Evolutionary conservation across 139 green algal genomes (phyloP).

Genomic region (Micromonas commoda): DNA sequence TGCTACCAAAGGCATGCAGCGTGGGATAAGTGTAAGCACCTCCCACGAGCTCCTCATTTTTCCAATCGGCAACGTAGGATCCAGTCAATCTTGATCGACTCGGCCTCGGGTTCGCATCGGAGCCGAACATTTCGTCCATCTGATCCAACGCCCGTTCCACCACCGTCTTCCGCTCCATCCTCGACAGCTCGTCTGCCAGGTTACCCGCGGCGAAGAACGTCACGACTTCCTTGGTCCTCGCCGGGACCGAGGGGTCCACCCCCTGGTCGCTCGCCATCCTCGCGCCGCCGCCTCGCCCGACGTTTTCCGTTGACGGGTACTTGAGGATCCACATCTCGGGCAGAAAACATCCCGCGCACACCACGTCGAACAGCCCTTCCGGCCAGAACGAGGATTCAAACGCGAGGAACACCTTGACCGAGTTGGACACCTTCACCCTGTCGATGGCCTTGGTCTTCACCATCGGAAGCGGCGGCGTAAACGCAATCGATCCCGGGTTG

Average conservation of each 20-base stretch:
- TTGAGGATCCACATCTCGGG: constrained; percentile 66
- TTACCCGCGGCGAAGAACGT: constrained; percentile 60
- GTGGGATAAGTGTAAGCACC: constrained; percentile 72
- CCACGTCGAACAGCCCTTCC: constrained; percentile 65
- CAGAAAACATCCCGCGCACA: constrained; percentile 65
- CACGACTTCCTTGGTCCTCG: constrained; percentile 38
- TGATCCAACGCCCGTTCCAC: constrained; percentile 52
- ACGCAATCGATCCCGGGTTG: constrained; percentile 41
- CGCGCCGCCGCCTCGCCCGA: too few relatives aligned
- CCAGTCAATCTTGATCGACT: background rate
- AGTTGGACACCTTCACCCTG: constrained; percentile 48
- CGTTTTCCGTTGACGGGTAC: constrained; percentile 2
- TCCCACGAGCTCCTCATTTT: constrained; percentile 48
- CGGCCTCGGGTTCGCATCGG: too few relatives aligned
- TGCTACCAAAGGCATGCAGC: constrained; percentile 47
- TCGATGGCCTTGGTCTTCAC: constrained; percentile 46
- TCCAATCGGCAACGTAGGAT: constrained; percentile 46
- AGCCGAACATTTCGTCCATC: constrained; percentile 64
- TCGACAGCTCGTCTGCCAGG: constrained; percentile 42
- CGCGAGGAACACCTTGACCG: constrained; percentile 47
- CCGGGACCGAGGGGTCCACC: too few relatives aligned
- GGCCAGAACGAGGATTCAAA: constrained; percentile 64
- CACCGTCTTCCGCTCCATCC: constrained; percentile 37
- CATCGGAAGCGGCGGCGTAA: constrained; percentile 56
- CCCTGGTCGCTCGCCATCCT: too few relatives aligned